phyloP scores from a whole-genome alignment of 805 yeast genomes.

The Yarrowia sp. region DNA sequence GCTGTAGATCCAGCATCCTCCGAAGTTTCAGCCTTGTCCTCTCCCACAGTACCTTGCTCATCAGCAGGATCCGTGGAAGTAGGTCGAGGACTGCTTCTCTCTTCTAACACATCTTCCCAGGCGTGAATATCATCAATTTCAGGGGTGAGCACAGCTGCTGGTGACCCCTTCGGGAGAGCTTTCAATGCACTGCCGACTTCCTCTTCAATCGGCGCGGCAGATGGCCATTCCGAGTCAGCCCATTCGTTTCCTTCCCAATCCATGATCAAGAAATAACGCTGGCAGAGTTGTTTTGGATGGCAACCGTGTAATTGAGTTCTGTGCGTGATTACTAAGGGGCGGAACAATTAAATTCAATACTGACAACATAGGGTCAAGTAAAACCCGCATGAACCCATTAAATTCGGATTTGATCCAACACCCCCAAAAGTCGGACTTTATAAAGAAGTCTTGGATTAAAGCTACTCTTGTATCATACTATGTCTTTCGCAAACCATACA shows the following conservation, averaged over 20 bases:
- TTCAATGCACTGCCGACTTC: neutral
- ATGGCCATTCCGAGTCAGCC: slow-evolving; percentile 12
- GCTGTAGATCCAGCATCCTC: neutral
- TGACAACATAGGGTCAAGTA: no score
- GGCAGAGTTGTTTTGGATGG: neutral
- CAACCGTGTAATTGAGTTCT: neutral
- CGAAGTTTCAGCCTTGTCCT: neutral
- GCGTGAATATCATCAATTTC: slow-evolving; percentile 10
- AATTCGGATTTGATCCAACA: no score
- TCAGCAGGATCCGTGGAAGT: neutral
- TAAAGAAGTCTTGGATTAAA: no score
- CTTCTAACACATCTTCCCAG: neutral
- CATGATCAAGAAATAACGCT: neutral
- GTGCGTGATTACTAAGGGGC: slow-evolving; percentile 2
- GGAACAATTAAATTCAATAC: neutral
- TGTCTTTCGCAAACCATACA: no score
- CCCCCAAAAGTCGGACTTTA: no score
- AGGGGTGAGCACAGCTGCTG: slow-evolving; percentile 5
- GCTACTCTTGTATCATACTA: no score
- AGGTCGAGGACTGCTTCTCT: neutral
- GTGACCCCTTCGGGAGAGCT: neutral
- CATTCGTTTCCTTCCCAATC: slow-evolving; percentile 16
- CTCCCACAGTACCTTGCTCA: neutral
- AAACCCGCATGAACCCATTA: no score
- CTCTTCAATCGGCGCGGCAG: neutral